Evolutionary conservation across 768 basidiomycete species (phyloP).

Genomic region (Suillus brevipes): DNA sequence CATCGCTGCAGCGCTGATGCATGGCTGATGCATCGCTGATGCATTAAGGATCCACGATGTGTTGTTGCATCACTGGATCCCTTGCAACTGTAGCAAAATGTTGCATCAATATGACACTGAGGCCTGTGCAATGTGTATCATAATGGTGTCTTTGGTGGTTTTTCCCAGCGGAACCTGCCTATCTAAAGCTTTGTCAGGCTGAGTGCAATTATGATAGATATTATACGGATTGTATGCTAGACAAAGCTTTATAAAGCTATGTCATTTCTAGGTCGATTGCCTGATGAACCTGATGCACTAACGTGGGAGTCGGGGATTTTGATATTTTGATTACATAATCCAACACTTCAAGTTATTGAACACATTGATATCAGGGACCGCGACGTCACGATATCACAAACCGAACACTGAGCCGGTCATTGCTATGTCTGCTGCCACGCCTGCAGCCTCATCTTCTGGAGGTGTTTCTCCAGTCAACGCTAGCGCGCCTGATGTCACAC

Average conservation of each 20-base stretch:
- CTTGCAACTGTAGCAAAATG: too few relatives aligned
- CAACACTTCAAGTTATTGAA: neutral
- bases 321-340: neutral
- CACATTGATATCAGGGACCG: neutral
- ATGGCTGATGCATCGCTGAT: neutral
- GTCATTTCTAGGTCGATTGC: too few relatives aligned
- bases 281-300: too few relatives aligned
- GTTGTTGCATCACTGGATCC: too few relatives aligned
- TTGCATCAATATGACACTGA: too few relatives aligned
- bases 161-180: neutral
- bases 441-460: slow-evolving; percentile 36
- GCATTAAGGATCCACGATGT: too few relatives aligned
- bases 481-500: slow-evolving; percentile 26
- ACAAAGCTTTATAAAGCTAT: too few relatives aligned
- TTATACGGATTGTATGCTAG: neutral
- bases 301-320: too few relatives aligned
- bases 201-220: neutral
- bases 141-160: neutral
- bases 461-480: slow-evolving; percentile 32
- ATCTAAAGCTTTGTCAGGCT: neutral
- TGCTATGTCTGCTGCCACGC: slow-evolving; percentile 33
- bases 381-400: neutral
- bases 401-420: neutral
- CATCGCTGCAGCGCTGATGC: neutral
- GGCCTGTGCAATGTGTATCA: neutral